Evolutionary conservation across 495 filamentous ascomycete genomes (phyloP).

Genomic region (Rhizodiscina lignyota): DNA sequence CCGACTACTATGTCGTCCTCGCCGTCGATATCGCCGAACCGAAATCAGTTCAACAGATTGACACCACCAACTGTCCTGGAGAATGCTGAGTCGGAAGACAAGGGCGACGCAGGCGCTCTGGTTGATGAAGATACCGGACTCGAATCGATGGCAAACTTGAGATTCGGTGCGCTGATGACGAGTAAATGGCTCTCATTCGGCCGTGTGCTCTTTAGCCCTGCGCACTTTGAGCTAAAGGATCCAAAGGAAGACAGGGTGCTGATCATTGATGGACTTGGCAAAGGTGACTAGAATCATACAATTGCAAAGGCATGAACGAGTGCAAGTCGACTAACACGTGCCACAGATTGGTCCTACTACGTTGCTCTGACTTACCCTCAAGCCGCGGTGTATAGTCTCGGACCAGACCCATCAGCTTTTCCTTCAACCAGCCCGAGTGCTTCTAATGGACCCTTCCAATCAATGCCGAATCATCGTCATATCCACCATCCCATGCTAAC

Average conservation of each 20-base stretch:
- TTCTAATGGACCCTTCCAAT: slow-evolving; percentile 30
- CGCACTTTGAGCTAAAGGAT: slow-evolving; percentile 55
- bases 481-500: slow-evolving; percentile 52
- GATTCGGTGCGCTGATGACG: slow-evolving; percentile 63
- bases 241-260: slow-evolving; percentile 45
- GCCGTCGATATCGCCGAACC: too few species aligned
- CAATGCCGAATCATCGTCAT: slow-evolving; percentile 59
- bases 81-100: too few species aligned
- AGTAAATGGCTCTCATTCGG: slow-evolving; percentile 89
- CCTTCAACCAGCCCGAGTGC: slow-evolving; percentile 24
- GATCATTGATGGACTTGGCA: slow-evolving; percentile 81
- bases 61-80: too few species aligned
- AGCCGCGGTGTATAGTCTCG: slow-evolving; percentile 74
- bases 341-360: slow-evolving; percentile 86
- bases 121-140: slow-evolving; percentile 31
- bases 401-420: slow-evolving; percentile 20
- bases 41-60: too few species aligned
- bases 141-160: slow-evolving; percentile 61
- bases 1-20: too few species aligned
- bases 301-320: too few species aligned
- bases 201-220: slow-evolving; percentile 84
- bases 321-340: slow-evolving; percentile 27
- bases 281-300: slow-evolving; percentile 10
- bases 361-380: slow-evolving; percentile 80
- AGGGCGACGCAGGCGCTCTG: too few species aligned